Percentiles rank a stretch among this genome's conserved stretches.
These are phyloP conservation scores for Cryptomeria japonica DNA, from an alignment of 75 land plant species.

Conservation along the genomic window DNA sequence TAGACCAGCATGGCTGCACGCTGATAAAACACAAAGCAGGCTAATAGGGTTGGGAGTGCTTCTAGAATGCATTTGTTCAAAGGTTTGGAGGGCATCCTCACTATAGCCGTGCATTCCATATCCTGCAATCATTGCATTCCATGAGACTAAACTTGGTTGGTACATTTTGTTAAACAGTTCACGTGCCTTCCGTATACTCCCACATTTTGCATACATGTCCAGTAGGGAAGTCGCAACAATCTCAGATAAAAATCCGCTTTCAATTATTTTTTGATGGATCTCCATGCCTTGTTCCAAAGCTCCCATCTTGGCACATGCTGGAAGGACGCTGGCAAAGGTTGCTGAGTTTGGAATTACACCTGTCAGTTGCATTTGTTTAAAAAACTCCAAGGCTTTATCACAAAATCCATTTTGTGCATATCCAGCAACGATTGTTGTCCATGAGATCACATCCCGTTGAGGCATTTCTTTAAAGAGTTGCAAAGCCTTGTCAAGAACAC, in stretches of 20 bases:
- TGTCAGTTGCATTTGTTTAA: neutral
- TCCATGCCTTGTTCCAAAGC: conserved; percentile 24
- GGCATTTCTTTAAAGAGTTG: conserved; percentile 15
- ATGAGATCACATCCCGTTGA: conserved; percentile 25
- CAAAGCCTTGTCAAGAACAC: conserved; percentile 25
- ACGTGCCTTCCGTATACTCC: conserved; percentile 20
- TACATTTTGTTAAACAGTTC: conserved; percentile 16
- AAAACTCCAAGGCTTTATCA: conserved; percentile 2
- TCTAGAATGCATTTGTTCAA: conserved; percentile 8
- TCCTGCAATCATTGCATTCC: conserved; percentile 25
- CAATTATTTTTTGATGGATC: conserved; percentile 12
- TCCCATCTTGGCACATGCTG: conserved; percentile 27
- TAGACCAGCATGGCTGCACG: conserved; percentile 52
- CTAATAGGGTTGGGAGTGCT: conserved; percentile 13
- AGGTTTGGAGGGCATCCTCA: conserved; percentile 10
- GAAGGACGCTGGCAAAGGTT: conserved; percentile 15
- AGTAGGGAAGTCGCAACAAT: conserved; percentile 18
- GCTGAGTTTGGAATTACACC: conserved; percentile 16
- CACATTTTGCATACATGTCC: conserved; percentile 33
- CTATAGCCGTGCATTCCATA: conserved; percentile 14
- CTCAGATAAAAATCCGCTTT: conserved; percentile 10
- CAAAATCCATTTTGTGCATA: neutral
- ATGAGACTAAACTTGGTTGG: conserved; percentile 13
- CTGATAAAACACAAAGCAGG: conserved; percentile 6
- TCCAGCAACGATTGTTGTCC: conserved; percentile 23